Evolutionary conservation across 2,329 filamentous ascomycete species (phyloP).

Genomic region (Fusarium pininemorale): DNA sequence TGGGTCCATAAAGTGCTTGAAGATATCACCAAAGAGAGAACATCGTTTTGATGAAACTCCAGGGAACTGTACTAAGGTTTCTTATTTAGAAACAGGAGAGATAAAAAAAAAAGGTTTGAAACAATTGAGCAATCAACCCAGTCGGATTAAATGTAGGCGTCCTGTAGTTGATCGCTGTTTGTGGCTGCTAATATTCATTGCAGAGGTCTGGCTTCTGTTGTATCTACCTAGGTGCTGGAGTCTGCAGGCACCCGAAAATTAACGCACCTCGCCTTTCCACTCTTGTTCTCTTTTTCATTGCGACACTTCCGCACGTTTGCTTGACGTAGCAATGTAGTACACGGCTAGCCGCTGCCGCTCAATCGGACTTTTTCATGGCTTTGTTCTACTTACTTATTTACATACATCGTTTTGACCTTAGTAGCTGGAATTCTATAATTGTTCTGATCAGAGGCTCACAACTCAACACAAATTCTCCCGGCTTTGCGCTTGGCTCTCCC

Average conservation of each 20-base stretch:
- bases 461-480: background rate
- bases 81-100: background rate
- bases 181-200: background rate
- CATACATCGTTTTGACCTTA: background rate
- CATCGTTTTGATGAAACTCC: background rate
- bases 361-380: background rate
- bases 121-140: background rate
- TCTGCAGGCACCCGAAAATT: conserved; percentile 1
- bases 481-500: conserved; percentile 6
- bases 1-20: background rate
- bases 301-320: background rate
- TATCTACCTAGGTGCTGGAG: background rate
- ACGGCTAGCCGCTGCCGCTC: background rate
- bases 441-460: background rate
- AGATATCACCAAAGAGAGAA: background rate
- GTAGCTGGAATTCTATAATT: background rate
- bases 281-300: background rate
- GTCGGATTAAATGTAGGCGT: background rate
- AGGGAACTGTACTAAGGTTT: background rate
- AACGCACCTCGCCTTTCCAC: conserved; percentile 3
- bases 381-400: background rate
- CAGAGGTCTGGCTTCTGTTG: background rate
- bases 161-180: background rate
- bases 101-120: background rate
- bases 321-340: background rate